phyloP scores from a whole-genome alignment of 140 eudicot genomes.

The Oenanthe javanica region DNA sequence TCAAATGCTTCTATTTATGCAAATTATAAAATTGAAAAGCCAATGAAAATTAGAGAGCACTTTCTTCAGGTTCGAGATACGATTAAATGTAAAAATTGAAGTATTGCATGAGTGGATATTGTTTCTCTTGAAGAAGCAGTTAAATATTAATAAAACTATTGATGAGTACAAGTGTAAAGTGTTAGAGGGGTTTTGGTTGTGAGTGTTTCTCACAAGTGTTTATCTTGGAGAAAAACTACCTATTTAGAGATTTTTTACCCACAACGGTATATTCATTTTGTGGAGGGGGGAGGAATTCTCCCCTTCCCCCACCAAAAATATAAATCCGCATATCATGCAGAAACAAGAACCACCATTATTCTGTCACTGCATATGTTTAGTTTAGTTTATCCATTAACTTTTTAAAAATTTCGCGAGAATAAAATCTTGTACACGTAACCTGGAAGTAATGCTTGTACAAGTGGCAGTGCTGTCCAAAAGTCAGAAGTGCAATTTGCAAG shows the following conservation, averaged over 20 bases:
- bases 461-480: conserved; percentile 78
- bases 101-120: background rate
- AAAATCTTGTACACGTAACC: conserved; percentile 28
- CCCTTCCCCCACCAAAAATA: background rate
- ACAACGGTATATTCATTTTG: background rate
- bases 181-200: background rate
- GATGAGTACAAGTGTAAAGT: background rate
- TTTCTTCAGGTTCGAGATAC: background rate
- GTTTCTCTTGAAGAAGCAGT: background rate
- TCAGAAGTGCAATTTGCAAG: conserved; percentile 67
- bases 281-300: background rate
- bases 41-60: background rate
- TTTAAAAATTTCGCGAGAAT: background rate
- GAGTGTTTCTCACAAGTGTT: background rate
- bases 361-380: background rate
- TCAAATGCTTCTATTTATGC: background rate
- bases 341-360: background rate
- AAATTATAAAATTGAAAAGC: background rate
- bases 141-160: background rate
- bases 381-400: background rate
- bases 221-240: background rate
- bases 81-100: background rate
- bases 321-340: background rate
- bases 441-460: conserved; percentile 93
- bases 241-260: background rate